These are phyloP conservation scores for Cryphonectria radicalis DNA, from an alignment of 2,329 filamentous ascomycete genomes.

Conservation along the genomic window DNA sequence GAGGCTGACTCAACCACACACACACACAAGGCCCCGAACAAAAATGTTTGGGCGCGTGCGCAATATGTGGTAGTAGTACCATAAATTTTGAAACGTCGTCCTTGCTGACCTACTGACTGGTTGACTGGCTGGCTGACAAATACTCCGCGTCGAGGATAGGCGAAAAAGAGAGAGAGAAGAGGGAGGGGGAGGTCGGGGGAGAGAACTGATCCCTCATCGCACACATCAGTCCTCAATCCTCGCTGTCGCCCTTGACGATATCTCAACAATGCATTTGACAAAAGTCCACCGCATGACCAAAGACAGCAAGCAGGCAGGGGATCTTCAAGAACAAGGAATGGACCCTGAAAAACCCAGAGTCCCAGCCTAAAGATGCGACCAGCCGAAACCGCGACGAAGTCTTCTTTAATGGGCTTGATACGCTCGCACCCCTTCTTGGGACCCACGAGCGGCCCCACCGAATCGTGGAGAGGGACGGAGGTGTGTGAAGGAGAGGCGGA, in stretches of 20 bases:
- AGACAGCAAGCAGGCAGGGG: conserved; percentile 4
- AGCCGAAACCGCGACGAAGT: conserved; percentile 7
- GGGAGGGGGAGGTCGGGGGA: neutral
- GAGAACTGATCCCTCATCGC: neutral
- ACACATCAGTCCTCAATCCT: neutral
- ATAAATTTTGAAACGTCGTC: neutral
- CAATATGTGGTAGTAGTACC: neutral
- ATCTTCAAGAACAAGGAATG: neutral
- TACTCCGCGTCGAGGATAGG: neutral
- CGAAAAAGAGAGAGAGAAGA: neutral
- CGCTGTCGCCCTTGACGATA: neutral
- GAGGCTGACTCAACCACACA: neutral
- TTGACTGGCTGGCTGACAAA: neutral
- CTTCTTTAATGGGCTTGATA: conserved; percentile 21
- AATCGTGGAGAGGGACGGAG: conserved; percentile 10
- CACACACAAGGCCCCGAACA: neutral
- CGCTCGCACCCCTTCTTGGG: conserved; percentile 15
- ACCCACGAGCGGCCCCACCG: conserved; percentile 3
- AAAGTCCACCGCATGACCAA: conserved; percentile 1
- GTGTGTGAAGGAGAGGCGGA: neutral
- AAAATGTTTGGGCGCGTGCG: neutral
- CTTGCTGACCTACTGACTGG: neutral
- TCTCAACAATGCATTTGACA: neutral
- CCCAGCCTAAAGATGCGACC: neutral
- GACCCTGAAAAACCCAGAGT: conserved; percentile 4